Evolutionary conservation across 2,329 filamentous ascomycete genomes (phyloP), one percentile per base, ranked within the genome.

Genomic region (Monosporascus sp.): DNA sequence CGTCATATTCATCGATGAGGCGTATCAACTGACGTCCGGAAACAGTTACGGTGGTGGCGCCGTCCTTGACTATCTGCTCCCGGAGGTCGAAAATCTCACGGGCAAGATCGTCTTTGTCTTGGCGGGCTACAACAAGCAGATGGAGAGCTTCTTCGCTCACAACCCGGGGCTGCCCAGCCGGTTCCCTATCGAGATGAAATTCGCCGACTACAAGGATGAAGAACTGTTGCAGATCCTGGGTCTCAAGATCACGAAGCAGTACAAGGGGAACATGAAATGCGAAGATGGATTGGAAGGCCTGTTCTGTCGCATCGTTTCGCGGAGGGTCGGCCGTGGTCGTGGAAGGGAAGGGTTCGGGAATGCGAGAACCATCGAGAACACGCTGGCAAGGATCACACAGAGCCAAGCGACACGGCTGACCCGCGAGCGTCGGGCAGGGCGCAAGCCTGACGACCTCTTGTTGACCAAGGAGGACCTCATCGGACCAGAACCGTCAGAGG

Each of bases 1-100:
- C 0, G 84, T 84, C 0, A 62, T 90, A 1, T 92, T 93, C 62
- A 85, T 93, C 22, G 89, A 93, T 55, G 88, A 93, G 65, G 87
- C 88, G 0, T 91, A 93, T 61, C 88, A 92, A 57, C 73, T 93
- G 0, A 77, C 82, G 0, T 81, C 80, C 1, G 79, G 79, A 0
- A 80, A 81, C 52, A 86, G 71, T 22, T 60, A 65, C 2, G 80
- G 80, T 0, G 87, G 88, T 0, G 72, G 69, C 0, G 76, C 78
- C 0, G 85, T 90, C 0, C 71, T 93, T 0, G 87, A 93, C 56
- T 89, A 79, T 55, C 72, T 93, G 0, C 77, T 93, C 0, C 77
- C 85, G 0, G 87, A 91, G 60, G 80, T 90, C 1, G 88, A 92
- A 59, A 89, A 90, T 49, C 73, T 83, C 1, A 79, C 76, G 0